Evolutionary conservation across 2,329 filamentous ascomycete species (phyloP).

Genomic region (Dothistroma pini): DNA sequence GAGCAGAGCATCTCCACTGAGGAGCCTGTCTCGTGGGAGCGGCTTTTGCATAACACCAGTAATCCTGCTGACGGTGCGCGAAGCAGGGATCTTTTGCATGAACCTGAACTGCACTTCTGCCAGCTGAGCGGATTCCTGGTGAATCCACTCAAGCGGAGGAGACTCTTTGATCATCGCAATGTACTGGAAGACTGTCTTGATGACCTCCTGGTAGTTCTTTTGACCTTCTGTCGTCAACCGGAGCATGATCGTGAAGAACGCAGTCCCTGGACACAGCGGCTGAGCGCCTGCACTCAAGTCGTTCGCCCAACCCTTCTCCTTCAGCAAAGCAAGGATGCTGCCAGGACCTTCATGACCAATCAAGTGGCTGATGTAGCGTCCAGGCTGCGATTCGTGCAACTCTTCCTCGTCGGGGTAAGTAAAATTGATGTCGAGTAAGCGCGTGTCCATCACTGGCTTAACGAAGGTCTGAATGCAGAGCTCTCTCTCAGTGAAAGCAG

Average conservation of each 20-base stretch:
- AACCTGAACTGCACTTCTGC: slow-evolving; percentile 94
- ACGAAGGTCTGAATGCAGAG: slow-evolving; percentile 72
- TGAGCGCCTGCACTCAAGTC: slow-evolving; percentile 73
- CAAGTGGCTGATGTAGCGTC: slow-evolving; percentile 80
- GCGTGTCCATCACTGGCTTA: slow-evolving; percentile 86
- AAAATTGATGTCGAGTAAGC: slow-evolving; percentile 76
- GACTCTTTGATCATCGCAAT: slow-evolving; percentile 78
- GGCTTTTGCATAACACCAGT: slow-evolving; percentile 90
- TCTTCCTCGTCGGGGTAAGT: slow-evolving; percentile 80
- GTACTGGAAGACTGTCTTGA: slow-evolving; percentile 86
- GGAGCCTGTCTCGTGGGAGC: slow-evolving; percentile 77
- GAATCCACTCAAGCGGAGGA: slow-evolving; percentile 86
- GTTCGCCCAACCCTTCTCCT: slow-evolving; percentile 86
- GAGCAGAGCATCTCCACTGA: slow-evolving; percentile 74
- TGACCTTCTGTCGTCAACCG: slow-evolving; percentile 81
- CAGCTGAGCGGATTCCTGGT: slow-evolving; percentile 85
- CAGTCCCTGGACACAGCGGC: slow-evolving; percentile 72
- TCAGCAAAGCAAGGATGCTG: slow-evolving; percentile 85
- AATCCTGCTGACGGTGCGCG: slow-evolving; percentile 79
- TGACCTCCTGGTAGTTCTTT: slow-evolving; percentile 75
- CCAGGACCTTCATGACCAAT: slow-evolving; percentile 91
- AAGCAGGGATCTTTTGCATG: slow-evolving; percentile 86
- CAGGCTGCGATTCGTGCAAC: slow-evolving; percentile 75
- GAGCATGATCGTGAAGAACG: slow-evolving; percentile 75
- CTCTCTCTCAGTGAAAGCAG: slow-evolving; percentile 58